Conservation (phyloP, 495 filamentous ascomycete genomes). For the Xylaria bambusicola region DNA sequence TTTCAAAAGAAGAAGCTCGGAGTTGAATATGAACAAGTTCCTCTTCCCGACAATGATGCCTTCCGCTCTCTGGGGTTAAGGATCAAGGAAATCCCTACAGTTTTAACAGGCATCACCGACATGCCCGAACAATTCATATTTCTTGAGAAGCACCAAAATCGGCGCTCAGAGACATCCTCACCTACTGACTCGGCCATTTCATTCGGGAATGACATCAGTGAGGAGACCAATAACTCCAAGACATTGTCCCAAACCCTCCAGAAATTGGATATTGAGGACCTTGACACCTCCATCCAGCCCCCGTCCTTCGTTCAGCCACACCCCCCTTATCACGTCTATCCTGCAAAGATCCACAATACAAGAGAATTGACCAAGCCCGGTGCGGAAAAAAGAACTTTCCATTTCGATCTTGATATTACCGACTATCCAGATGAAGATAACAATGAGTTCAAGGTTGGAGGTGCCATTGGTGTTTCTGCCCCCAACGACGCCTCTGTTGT, state of each 20-base stretch:
- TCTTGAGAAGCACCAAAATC: slow-evolving; percentile 52
- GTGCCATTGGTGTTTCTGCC: slow-evolving; percentile 89
- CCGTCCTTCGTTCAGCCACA: slow-evolving; percentile 94
- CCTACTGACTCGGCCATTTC: slow-evolving; percentile 42
- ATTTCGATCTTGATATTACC: slow-evolving; percentile 96
- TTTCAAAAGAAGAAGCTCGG: slow-evolving; percentile 57
- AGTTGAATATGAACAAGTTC: slow-evolving; percentile 56
- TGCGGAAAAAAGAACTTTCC: slow-evolving; percentile 95
- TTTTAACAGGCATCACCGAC: slow-evolving; percentile 67
- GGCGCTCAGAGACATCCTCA: slow-evolving; percentile 36
- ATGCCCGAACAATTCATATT: slow-evolving; percentile 74
- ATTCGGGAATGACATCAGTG: slow-evolving; percentile 22
- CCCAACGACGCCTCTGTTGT: slow-evolving; percentile 79
- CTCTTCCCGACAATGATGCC: slow-evolving; percentile 81
- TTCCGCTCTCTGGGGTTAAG: slow-evolving; percentile 76
- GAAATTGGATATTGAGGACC: slow-evolving; percentile 38
- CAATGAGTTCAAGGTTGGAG: slow-evolving; percentile 94
- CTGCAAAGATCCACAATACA: slow-evolving; percentile 76
- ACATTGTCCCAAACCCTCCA: slow-evolving; percentile 26
- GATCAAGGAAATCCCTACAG: slow-evolving; percentile 70
- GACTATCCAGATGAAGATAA: slow-evolving; percentile 86
- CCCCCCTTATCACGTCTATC: slow-evolving; percentile 85
- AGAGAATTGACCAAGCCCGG: slow-evolving; percentile 86
- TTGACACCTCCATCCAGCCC: slow-evolving; percentile 62
- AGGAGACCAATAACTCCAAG: neutral